These are phyloP conservation scores for Marasmius sp. DNA, from an alignment of 1,284 basidiomycete species.

Conservation along the genomic window DNA sequence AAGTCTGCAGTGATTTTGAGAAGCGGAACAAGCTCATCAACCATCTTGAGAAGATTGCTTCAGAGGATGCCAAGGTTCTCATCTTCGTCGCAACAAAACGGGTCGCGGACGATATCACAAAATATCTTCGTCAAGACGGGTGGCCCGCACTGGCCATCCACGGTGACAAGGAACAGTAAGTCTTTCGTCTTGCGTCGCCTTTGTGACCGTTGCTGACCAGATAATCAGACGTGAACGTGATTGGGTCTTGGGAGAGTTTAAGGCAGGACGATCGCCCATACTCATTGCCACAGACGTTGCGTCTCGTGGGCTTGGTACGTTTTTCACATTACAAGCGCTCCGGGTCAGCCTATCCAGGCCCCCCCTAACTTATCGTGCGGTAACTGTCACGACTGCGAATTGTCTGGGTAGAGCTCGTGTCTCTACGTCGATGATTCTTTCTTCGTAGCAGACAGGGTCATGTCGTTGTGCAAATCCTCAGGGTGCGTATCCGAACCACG, in stretches of 20 bases:
- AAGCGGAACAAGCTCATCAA: conserved; percentile 96
- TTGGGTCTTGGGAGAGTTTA: conserved; percentile 98
- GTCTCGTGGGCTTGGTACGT: conserved; percentile 99
- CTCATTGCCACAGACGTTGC: conserved; percentile 98
- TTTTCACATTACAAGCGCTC: conserved; percentile 41
- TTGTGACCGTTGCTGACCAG: conserved; percentile 16
- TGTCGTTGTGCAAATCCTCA: conserved; percentile 17
- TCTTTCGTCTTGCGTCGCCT: conserved; percentile 22
- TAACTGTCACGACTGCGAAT: conserved; percentile 18
- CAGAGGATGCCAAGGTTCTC: conserved; percentile 97
- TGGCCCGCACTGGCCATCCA: conserved; percentile 99
- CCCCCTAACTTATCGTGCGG: conserved; percentile 13
- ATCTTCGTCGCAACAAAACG: conserved; percentile 99
- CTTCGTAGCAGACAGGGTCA: conserved; percentile 2
- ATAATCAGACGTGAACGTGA: conserved; percentile 89
- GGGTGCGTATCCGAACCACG: conserved; percentile 52
- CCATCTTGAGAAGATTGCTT: conserved; percentile 95
- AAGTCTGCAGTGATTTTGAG: conserved; percentile 97
- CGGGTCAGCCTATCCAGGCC: conserved; percentile 25
- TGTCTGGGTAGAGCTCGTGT: neutral
- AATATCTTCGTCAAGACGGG: conserved; percentile 94
- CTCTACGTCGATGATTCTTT: neutral
- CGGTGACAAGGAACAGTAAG: conserved; percentile 95
- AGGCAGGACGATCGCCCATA: conserved; percentile 95
- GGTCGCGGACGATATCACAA: conserved; percentile 97